Conservation (phyloP, 495 filamentous ascomycete genomes). For the Neurospora intermedia region DNA sequence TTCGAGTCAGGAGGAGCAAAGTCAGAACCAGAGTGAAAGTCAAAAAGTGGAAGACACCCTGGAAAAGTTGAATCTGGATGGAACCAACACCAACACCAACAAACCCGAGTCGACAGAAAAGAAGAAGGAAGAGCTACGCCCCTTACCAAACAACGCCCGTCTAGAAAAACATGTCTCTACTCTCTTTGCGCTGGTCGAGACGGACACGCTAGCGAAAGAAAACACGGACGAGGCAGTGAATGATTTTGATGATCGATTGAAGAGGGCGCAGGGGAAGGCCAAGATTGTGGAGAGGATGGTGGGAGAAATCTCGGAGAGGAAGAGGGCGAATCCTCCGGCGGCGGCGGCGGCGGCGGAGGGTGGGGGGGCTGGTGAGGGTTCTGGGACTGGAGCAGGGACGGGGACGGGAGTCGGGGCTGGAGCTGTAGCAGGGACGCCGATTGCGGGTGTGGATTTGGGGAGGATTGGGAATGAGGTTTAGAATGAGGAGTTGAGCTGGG, state of each 20-base stretch:
- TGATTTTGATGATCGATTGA: conserved; percentile 76
- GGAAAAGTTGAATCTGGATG: no score
- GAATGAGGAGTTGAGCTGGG: neutral
- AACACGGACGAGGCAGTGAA: conserved; percentile 79
- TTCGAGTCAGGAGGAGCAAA: neutral
- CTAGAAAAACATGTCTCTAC: conserved; percentile 61
- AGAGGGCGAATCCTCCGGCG: neutral
- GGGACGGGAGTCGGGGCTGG: neutral
- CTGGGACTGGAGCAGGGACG: neutral
- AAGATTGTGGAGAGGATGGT: conserved; percentile 70
- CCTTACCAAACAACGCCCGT: conserved; percentile 48
- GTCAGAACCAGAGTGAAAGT: neutral
- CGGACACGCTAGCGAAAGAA: conserved; percentile 59
- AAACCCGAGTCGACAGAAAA: neutral
- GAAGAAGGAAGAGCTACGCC: neutral
- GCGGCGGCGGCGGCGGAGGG: neutral
- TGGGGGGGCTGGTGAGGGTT: neutral
- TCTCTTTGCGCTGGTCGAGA: conserved; percentile 66
- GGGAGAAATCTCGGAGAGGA: conserved; percentile 37
- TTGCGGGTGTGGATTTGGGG: neutral
- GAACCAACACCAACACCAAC: no score
- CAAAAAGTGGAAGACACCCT: no score
- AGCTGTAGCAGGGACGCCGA: neutral
- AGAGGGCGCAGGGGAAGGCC: conserved; percentile 65
- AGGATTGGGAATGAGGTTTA: neutral